phyloP scores from a whole-genome alignment of 2,329 filamentous ascomycete species.

The Pseudopithomyces chartarum region DNA sequence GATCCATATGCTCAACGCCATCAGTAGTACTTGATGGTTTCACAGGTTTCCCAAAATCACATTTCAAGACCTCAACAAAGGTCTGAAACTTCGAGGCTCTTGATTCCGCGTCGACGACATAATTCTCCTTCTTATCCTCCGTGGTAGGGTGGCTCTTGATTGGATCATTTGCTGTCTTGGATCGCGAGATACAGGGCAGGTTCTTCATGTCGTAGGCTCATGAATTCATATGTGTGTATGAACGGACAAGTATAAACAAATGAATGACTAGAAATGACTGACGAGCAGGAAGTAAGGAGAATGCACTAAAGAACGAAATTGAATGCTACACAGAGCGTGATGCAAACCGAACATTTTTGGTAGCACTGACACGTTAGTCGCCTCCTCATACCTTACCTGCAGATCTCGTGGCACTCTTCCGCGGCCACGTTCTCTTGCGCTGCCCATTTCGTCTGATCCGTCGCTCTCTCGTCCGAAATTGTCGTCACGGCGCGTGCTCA shows the following conservation, averaged over 20 bases:
- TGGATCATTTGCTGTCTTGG: slow-evolving; percentile 4
- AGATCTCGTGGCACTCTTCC: background rate
- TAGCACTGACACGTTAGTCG: slow-evolving; percentile 6
- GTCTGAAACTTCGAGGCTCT: slow-evolving; percentile 35
- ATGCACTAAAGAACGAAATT: slow-evolving; percentile 3
- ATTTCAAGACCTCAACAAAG: slow-evolving; percentile 37
- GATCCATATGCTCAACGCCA: slow-evolving; percentile 26
- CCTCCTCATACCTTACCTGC: slow-evolving; percentile 2
- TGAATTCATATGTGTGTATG: background rate
- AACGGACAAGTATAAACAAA: slow-evolving; percentile 1
- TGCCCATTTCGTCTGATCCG: background rate
- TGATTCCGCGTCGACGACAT: background rate
- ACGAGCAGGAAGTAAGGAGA: background rate
- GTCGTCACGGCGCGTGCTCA: slow-evolving; percentile 11
- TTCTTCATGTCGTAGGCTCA: slow-evolving; percentile 7
- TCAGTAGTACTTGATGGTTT: slow-evolving; percentile 11
- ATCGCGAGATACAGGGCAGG: slow-evolving; percentile 9
- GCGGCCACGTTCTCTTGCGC: slow-evolving; percentile 1
- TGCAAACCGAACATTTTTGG: slow-evolving; percentile 4
- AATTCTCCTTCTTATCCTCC: slow-evolving; percentile 1
- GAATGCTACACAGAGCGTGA: slow-evolving; percentile 6
- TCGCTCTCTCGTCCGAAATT: background rate
- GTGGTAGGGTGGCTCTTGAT: background rate
- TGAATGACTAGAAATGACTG: background rate
- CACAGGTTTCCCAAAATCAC: slow-evolving; percentile 31